phyloP scores from a whole-genome alignment of 2,329 filamentous ascomycete genomes.

The Rhytidhysteron rufulum region DNA sequence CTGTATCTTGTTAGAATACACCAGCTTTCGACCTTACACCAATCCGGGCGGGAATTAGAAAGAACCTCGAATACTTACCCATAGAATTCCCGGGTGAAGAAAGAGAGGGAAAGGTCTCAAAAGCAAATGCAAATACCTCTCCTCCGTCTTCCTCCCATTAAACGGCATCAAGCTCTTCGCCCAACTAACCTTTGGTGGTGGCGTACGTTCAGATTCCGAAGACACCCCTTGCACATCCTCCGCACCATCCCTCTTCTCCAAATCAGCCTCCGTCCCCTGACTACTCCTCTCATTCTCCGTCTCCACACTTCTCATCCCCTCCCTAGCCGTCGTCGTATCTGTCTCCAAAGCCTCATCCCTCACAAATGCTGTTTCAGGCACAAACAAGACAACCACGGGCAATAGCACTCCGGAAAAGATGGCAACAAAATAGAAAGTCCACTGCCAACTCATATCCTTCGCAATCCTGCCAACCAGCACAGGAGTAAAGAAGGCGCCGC shows the following conservation, averaged over 20 bases:
- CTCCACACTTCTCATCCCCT: neutral
- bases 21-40: neutral
- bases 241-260: conserved; percentile 6
- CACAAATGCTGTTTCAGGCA: conserved; percentile 78
- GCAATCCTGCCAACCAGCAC: conserved; percentile 90
- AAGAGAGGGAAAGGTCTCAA: conserved; percentile 78
- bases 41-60: neutral
- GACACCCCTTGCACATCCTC: neutral
- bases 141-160: conserved; percentile 77
- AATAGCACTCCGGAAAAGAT: conserved; percentile 74
- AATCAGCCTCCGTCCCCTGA: neutral
- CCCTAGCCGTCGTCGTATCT: conserved; percentile 48
- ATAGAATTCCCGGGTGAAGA: conserved; percentile 79
- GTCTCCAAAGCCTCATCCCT: conserved; percentile 66
- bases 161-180: conserved; percentile 63
- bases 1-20: conserved; percentile 9
- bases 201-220: neutral
- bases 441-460: conserved; percentile 69
- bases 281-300: conserved; percentile 1
- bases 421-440: conserved; percentile 83
- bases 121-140: conserved; percentile 63
- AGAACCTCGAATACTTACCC: conserved; percentile 49
- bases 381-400: conserved; percentile 70
- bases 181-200: conserved; percentile 54
- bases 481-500: conserved; percentile 72